These are phyloP conservation scores for Stylonectria norvegica DNA, from an alignment of 2,329 filamentous ascomycete species.

Conservation along the genomic window DNA sequence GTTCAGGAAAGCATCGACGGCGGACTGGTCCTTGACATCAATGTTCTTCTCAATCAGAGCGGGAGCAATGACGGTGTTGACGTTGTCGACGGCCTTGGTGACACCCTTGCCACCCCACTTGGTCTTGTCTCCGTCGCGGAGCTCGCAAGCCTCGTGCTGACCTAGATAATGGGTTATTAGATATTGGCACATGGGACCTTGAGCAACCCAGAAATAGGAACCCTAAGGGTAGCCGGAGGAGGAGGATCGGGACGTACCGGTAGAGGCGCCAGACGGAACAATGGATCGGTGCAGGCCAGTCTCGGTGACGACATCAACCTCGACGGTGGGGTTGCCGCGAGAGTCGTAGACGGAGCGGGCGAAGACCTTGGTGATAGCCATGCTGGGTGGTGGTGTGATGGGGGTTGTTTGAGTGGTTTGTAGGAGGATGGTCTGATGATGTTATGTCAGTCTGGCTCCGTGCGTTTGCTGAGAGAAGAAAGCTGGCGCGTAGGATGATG, in stretches of 20 bases:
- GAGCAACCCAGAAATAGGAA: too few relatives aligned
- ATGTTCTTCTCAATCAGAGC: constrained; percentile 78
- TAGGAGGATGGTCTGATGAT: constrained; percentile 16
- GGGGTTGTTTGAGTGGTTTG: constrained; percentile 9
- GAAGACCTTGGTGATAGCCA: constrained; percentile 89
- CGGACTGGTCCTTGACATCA: constrained; percentile 83
- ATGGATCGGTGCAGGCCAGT: constrained; percentile 96
- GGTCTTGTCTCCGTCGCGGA: constrained; percentile 83
- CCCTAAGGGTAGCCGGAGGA: too few relatives aligned
- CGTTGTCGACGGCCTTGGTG: constrained; percentile 79
- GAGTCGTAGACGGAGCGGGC: constrained; percentile 98
- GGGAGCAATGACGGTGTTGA: constrained; percentile 77
- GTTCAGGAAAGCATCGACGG: constrained; percentile 81
- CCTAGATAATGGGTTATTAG: constrained; percentile 48
- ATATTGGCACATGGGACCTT: too few relatives aligned
- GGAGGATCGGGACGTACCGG: constrained; percentile 59
- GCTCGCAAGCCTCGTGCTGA: constrained; percentile 86
- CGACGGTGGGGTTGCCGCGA: constrained; percentile 95
- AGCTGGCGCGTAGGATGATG: constrained; percentile 12
- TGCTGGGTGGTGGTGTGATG: constrained; percentile 47
- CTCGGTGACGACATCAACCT: constrained; percentile 96
- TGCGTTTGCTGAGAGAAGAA: constrained; percentile 12
- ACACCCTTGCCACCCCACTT: constrained; percentile 89
- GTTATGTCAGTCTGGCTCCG: constrained; percentile 20
- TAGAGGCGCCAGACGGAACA: constrained; percentile 94